Conservation (phyloP, 2,329 filamentous ascomycete species). For the Teratosphaeriaceae sp. region DNA sequence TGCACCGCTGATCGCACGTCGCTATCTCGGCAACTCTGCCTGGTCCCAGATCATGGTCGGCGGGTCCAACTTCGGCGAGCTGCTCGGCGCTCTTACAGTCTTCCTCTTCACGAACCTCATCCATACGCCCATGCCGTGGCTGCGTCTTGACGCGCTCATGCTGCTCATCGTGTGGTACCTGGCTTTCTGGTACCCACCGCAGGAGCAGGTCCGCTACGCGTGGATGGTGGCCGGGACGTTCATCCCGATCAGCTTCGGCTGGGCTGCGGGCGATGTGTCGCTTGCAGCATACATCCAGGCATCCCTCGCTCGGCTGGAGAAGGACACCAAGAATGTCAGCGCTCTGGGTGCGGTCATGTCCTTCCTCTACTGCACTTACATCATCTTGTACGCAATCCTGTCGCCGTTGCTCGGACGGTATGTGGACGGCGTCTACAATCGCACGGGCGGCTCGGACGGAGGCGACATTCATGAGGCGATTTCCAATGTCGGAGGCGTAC, state of each 20-base stretch:
- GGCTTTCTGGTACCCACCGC: background rate
- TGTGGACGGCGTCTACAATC: background rate
- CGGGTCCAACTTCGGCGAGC: background rate
- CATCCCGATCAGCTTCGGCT: background rate
- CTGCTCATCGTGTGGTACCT: constrained; percentile 1
- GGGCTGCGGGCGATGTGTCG: background rate
- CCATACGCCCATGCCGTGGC: background rate
- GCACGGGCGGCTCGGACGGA: background rate
- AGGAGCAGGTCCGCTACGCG: background rate
- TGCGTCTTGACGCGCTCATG: background rate
- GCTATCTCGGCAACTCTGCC: background rate
- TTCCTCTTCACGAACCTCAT: background rate
- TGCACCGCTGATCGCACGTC: background rate
- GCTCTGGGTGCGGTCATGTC: constrained; percentile 1
- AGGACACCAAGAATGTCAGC: background rate
- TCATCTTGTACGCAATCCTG: background rate
- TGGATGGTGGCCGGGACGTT: background rate
- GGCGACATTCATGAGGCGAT: background rate
- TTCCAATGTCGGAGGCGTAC: background rate
- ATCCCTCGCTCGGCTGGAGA: background rate
- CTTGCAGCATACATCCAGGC: background rate
- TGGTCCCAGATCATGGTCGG: constrained; percentile 2
- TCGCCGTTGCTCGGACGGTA: background rate
- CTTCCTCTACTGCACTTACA: constrained; percentile 1
- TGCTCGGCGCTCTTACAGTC: background rate